Percentiles rank a stretch among this genome's conserved stretches.
phyloP scores from a whole-genome alignment of 2,329 filamentous ascomycete genomes.

The Colletotrichum cordylinicola region DNA sequence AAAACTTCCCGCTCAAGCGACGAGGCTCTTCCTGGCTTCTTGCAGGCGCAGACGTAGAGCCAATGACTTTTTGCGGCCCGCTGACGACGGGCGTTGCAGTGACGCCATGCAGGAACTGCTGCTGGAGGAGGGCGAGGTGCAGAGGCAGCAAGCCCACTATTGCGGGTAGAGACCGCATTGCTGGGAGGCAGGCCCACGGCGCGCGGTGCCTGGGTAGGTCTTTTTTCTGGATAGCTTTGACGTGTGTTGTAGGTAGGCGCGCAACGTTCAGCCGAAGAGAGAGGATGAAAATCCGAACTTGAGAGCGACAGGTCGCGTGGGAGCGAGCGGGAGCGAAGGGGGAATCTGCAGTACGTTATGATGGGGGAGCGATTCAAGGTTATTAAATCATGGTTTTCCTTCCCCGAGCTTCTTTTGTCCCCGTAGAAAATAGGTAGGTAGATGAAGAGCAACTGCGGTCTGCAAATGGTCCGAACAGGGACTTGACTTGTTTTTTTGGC shows the following conservation, averaged over 20 bases:
- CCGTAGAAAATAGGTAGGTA: constrained; percentile 8
- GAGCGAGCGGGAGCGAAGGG: background rate
- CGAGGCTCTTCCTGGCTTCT: constrained; percentile 41
- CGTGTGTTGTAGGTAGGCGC: background rate
- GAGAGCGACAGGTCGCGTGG: background rate
- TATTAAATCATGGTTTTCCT: constrained; percentile 15
- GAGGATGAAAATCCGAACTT: background rate
- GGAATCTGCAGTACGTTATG: background rate
- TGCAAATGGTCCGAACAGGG: constrained; percentile 1
- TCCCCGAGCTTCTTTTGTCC: constrained; percentile 6
- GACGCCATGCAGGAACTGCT: constrained; percentile 22
- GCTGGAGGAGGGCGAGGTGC: constrained; percentile 17
- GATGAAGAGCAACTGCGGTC: constrained; percentile 3
- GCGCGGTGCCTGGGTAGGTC: background rate
- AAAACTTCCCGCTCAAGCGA: constrained; percentile 72
- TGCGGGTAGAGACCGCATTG: constrained; percentile 22
- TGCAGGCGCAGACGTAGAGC: constrained; percentile 19
- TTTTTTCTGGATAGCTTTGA: background rate
- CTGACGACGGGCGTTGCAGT: constrained; percentile 19
- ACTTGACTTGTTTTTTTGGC: background rate
- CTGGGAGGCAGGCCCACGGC: background rate
- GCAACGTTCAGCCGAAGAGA: background rate
- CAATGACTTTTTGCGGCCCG: constrained; percentile 20
- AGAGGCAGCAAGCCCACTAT: constrained; percentile 21
- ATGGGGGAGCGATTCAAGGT: constrained; percentile 11